A percentile compares a stretch with the other conserved stretches of the same genome.
phyloP scores from a whole-genome alignment of 305 asterid species.

The Withania somnifera region DNA sequence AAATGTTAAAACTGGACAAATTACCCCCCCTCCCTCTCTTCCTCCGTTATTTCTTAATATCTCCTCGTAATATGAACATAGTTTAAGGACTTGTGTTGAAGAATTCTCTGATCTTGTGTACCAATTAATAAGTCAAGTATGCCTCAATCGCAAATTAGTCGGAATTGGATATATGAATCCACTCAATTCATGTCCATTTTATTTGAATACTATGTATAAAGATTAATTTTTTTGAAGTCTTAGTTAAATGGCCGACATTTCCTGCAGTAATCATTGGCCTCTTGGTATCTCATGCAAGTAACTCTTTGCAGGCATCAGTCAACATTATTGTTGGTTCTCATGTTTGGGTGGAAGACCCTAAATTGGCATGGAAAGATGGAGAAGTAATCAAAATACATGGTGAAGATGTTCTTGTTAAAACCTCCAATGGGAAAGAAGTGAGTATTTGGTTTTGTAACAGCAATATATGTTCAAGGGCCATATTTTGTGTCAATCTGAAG shows the following conservation, averaged over 20 bases:
- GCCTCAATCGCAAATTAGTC: background rate
- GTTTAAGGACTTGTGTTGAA: background rate
- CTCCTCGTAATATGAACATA: background rate
- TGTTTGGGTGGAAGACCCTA: constrained; percentile 95
- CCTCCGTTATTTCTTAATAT: background rate
- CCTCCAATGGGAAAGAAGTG: constrained; percentile 75
- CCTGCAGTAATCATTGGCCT: background rate
- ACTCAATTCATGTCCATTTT: background rate
- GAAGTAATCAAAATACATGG: constrained; percentile 71
- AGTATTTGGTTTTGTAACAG: constrained; percentile 11
- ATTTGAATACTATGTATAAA: background rate
- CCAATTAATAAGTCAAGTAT: background rate
- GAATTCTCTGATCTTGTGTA: background rate
- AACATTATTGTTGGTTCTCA: constrained; percentile 89
- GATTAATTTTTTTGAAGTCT: background rate
- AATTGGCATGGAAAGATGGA: constrained; percentile 94
- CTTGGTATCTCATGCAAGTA: constrained; percentile 10
- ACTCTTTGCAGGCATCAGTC: constrained; percentile 65
- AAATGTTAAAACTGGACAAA: background rate
- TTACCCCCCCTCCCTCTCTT: background rate
- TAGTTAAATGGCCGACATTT: background rate
- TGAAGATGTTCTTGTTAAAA: constrained; percentile 76
- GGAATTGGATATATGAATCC: background rate
- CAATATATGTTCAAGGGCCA: background rate
- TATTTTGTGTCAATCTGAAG: background rate